A percentile compares a stretch with the other conserved stretches of the same genome.
phyloP scores from a whole-genome alignment of 768 basidiomycete species.

The Suillus variegatus region DNA sequence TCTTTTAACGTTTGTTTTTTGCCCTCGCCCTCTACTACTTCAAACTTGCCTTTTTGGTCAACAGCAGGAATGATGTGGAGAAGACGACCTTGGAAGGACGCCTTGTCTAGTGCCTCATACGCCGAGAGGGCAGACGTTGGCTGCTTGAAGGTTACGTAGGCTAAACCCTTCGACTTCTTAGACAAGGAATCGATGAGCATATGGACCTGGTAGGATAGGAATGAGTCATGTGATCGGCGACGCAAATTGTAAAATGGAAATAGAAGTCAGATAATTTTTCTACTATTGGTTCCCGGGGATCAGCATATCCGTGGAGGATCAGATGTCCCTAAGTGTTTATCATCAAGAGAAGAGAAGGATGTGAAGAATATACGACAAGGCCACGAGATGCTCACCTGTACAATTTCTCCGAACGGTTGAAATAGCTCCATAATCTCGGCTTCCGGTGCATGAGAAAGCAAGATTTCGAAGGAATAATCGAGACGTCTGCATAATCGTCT shows the following conservation, averaged over 20 bases:
- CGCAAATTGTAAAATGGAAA: neutral
- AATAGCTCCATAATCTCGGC: constrained; percentile 69
- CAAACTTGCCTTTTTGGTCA: constrained; percentile 54
- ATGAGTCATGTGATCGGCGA: neutral
- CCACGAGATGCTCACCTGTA: constrained; percentile 58
- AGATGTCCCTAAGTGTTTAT: constrained; percentile 51
- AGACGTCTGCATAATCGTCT: constrained; percentile 68
- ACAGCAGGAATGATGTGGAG: constrained; percentile 89
- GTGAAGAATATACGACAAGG: neutral
- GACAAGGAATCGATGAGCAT: constrained; percentile 51
- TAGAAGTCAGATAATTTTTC: constrained; percentile 42
- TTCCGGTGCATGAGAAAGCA: constrained; percentile 81
- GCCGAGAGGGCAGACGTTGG: constrained; percentile 62
- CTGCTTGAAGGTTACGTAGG: constrained; percentile 54
- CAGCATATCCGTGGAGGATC: constrained; percentile 44
- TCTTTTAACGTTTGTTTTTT: constrained; percentile 62
- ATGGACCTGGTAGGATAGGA: constrained; percentile 45
- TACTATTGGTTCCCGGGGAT: constrained; percentile 56
- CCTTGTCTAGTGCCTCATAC: constrained; percentile 76
- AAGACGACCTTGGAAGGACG: constrained; percentile 87
- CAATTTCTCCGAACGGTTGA: constrained; percentile 65
- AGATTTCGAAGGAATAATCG: constrained; percentile 94
- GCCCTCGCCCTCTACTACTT: constrained; percentile 39
- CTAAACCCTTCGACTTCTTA: constrained; percentile 59
- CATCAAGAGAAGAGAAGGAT: constrained; percentile 32